These are phyloP conservation scores for Terana coerulea DNA, from an alignment of 768 basidiomycete species.

Conservation along the genomic window DNA sequence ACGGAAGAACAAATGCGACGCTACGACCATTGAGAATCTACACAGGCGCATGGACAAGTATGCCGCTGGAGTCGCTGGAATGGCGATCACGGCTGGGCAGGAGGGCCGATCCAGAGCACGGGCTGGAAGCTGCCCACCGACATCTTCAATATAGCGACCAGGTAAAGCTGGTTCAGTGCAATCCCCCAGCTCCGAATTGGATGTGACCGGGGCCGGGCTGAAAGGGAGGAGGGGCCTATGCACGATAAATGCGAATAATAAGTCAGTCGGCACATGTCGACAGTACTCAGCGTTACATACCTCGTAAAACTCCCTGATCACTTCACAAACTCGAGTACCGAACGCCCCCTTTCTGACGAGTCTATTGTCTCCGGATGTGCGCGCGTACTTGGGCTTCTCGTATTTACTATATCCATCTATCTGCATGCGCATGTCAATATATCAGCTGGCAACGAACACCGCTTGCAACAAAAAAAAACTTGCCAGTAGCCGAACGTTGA, in stretches of 20 bases:
- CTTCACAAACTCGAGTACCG: neutral
- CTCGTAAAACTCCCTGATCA: neutral
- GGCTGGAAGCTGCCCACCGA: slow-evolving; percentile 3
- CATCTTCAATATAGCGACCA: neutral
- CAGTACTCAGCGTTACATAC: neutral
- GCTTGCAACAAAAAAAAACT: neutral
- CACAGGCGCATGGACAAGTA: neutral
- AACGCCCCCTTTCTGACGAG: neutral
- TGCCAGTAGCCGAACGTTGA: neutral
- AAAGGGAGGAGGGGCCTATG: neutral
- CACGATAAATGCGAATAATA: neutral
- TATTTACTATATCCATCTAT: neutral
- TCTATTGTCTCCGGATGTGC: neutral
- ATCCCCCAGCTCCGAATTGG: neutral
- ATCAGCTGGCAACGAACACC: too few relatives aligned
- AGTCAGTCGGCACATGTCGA: neutral
- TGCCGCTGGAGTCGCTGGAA: too few relatives aligned
- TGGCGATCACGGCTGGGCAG: too few relatives aligned
- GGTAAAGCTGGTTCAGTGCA: neutral
- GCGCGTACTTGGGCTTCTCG: slow-evolving; percentile 7
- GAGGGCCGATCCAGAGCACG: too few relatives aligned
- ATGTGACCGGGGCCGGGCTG: neutral
- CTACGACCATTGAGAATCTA: neutral
- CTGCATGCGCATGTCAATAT: neutral
- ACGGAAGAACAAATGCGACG: neutral